A percentile compares a stretch with the other conserved stretches of the same genome.
These are phyloP conservation scores for Leccinum longicurvipes DNA, from an alignment of 768 basidiomycete species.

Conservation along the genomic window DNA sequence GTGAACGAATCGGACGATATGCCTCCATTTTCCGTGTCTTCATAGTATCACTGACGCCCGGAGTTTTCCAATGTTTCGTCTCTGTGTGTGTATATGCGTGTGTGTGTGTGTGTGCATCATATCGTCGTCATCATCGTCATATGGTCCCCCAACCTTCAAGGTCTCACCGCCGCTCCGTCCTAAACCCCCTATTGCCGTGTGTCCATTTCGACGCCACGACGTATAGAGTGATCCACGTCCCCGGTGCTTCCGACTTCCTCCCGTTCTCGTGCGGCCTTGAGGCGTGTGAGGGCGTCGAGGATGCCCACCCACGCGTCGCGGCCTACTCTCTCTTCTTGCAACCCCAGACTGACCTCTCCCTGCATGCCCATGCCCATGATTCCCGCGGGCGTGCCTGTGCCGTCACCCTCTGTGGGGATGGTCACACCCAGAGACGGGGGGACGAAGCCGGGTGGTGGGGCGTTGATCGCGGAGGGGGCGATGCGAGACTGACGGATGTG, in stretches of 20 bases:
- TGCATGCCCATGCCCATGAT: slow-evolving; percentile 3
- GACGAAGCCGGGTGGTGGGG: slow-evolving; percentile 67
- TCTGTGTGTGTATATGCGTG: neutral
- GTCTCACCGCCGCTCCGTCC: slow-evolving; percentile 4
- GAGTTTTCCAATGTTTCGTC: neutral
- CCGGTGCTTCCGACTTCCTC: slow-evolving; percentile 11
- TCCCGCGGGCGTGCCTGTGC: slow-evolving; percentile 9
- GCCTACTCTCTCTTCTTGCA: slow-evolving; percentile 76
- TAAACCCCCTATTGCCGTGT: slow-evolving; percentile 16
- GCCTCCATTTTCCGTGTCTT: slow-evolving; percentile 7
- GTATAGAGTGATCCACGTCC: slow-evolving; percentile 8
- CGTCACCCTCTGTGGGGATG: slow-evolving; percentile 42
- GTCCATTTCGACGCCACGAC: slow-evolving; percentile 16
- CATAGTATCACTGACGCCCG: slow-evolving; percentile 24
- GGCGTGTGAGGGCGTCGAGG: slow-evolving; percentile 59
- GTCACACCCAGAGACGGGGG: slow-evolving; percentile 80
- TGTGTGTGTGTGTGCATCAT: neutral
- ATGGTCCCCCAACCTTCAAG: neutral
- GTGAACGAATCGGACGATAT: neutral
- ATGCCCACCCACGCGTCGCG: slow-evolving; percentile 78
- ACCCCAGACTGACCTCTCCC: slow-evolving; percentile 47
- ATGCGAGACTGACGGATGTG: slow-evolving; percentile 81
- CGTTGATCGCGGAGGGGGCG: slow-evolving; percentile 84
- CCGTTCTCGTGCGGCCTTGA: slow-evolving; percentile 47
- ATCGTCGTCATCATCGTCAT: slow-evolving; percentile 4